A percentile compares a stretch with the other conserved stretches of the same genome.
These are phyloP conservation scores for Phialophora verrucosa DNA, from an alignment of 2,329 filamentous ascomycete genomes.

Conservation along the genomic window DNA sequence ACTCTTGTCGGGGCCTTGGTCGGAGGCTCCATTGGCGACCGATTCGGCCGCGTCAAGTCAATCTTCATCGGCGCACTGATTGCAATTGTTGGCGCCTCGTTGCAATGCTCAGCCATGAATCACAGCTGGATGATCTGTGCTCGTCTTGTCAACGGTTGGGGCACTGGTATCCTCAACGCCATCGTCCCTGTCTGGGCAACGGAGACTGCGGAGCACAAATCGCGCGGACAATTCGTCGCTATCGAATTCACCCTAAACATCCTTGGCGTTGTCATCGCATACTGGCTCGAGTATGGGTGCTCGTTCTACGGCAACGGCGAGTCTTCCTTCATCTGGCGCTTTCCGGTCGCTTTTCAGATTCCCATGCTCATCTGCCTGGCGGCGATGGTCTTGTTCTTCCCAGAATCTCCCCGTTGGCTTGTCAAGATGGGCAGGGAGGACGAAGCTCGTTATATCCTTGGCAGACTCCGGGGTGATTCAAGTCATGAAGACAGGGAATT, in stretches of 20 bases:
- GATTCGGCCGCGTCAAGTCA: conserved; percentile 66
- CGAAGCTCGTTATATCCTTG: conserved; percentile 70
- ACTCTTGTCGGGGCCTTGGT: conserved; percentile 68
- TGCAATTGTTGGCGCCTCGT: conserved; percentile 64
- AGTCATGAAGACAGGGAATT: conserved; percentile 58
- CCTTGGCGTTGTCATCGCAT: conserved; percentile 41
- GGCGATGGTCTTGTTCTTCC: conserved; percentile 67
- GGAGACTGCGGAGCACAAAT: conserved; percentile 70
- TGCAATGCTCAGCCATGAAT: conserved; percentile 71
- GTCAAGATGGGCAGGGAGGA: conserved; percentile 69
- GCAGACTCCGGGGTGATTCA: conserved; percentile 64
- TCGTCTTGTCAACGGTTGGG: conserved; percentile 67
- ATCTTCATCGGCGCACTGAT: conserved; percentile 65
- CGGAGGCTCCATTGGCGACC: conserved; percentile 69
- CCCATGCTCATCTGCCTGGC: conserved; percentile 66
- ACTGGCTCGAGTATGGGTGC: conserved; percentile 52
- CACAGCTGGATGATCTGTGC: conserved; percentile 71
- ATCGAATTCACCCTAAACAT: conserved; percentile 77
- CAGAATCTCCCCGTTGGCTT: conserved; percentile 71
- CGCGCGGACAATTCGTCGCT: conserved; percentile 71
- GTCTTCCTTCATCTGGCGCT: conserved; percentile 68
- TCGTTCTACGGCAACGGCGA: conserved; percentile 68
- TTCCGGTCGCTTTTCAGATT: conserved; percentile 74
- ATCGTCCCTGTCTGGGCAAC: conserved; percentile 75
- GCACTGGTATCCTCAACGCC: conserved; percentile 72